Base-by-base conservation (phyloP, 768 basidiomycete genomes). In the Suillus fuscotomentosus region DNA sequence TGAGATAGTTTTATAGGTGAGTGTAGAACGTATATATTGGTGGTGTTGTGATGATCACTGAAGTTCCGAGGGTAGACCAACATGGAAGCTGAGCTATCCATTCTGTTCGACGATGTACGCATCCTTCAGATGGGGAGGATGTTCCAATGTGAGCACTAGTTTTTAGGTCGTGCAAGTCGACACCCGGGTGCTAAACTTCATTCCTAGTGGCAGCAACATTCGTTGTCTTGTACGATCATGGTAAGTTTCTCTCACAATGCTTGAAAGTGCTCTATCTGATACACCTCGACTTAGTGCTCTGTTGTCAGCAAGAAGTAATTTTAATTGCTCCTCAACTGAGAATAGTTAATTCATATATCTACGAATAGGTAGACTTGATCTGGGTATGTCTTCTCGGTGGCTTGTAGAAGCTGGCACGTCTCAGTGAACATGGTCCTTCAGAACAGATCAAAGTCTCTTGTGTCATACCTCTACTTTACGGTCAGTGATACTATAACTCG, bases 101-200 rank as follows among this genome's bases (percentile, higher is more conserved):
- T 38, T 36, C 20, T 63, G 3, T 41, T 63, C 22, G 38, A 63
- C 15, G 54, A 63, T 48, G 9, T 63, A 8, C 41, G 45, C 45
- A 63, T 65, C 34, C 64, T 65, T 55, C 64, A 63, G 42, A 45
- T 56, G 36, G 50, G 14, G 24, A 53, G 63, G 41, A 55, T 63
- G 53, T 65, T 41, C n/a, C 63, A 64, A 36, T 24, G 60, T 64
- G 8, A 64, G 63, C 63, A 42, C 17, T 9, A 3, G 11, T 24
- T 14, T 41, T 53, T 39, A 41, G 20, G n/a, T 43, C n/a, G 41
- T 17, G 14, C 43, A 3, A 14, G n/a, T 56, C 24, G 50, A 27
- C 24, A 63, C 6, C 14, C 2, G 17, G 48, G 13, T n/a, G 41
- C 17, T 63, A 22, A 64, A 43, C 10, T 10, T 20, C 22, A 34